phyloP scores from a whole-genome alignment of 1,139 yeast species.

The Lodderomyces elongisporus region DNA sequence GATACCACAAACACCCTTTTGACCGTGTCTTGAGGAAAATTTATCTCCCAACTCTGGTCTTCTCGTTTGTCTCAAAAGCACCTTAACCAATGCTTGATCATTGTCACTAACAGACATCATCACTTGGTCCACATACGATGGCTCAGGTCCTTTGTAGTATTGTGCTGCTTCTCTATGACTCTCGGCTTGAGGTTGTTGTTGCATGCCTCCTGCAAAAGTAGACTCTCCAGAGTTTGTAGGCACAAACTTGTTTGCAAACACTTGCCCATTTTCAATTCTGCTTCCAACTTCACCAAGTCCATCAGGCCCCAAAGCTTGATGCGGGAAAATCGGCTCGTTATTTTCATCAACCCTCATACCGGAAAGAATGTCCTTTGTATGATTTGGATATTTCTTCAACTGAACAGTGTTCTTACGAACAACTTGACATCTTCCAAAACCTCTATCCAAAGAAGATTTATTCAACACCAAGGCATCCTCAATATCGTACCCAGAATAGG shows the following conservation, averaged over 20 bases:
- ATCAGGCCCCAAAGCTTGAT: conserved; percentile 83
- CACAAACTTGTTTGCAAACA: conserved; percentile 85
- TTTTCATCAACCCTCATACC: conserved; percentile 87
- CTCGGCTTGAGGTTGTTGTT: conserved; percentile 25
- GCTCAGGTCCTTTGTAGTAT: conserved; percentile 89
- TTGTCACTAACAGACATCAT: conserved; percentile 96
- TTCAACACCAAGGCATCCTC: conserved; percentile 97
- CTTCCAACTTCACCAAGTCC: conserved; percentile 97
- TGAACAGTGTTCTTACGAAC: conserved; percentile 86
- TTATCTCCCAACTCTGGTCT: conserved; percentile 98
- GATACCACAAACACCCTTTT: conserved; percentile 98
- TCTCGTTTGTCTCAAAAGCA: conserved; percentile 87
- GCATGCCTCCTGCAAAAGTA: conserved; percentile 45
- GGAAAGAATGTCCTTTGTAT: conserved; percentile 82
- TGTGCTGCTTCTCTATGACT: conserved; percentile 90
- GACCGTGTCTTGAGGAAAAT: conserved; percentile 96
- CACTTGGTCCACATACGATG: conserved; percentile 92
- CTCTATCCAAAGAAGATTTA: conserved; percentile 90
- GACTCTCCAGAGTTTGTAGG: conserved; percentile 85
- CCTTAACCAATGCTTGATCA: conserved; percentile 92
- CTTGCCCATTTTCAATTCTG: conserved; percentile 86
- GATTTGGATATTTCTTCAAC: conserved; percentile 87
- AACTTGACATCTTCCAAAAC: conserved; percentile 98
- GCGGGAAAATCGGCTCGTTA: conserved; percentile 80
- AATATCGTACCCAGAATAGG: conserved; percentile 97